Conservation (phyloP, 176 grass and related monocot species). For the Oryza glaberrima region DNA sequence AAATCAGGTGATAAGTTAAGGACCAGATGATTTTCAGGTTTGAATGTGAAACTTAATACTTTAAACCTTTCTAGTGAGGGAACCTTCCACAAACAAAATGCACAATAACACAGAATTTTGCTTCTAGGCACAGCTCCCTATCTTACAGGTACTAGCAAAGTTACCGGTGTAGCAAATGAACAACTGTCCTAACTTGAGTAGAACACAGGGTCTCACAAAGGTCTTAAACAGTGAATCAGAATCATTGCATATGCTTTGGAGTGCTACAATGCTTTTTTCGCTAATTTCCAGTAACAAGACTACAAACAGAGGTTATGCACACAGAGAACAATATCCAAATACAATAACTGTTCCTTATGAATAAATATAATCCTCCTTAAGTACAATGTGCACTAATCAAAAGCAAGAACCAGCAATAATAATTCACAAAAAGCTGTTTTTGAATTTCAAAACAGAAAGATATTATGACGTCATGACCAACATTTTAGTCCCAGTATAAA, state of each 20-base stretch:
- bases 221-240: conserved; percentile 1
- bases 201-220: neutral
- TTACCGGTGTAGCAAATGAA: conserved; percentile 2
- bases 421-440: neutral
- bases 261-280: neutral
- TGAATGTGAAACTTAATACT: neutral
- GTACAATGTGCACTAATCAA: neutral
- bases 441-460: neutral
- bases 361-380: neutral
- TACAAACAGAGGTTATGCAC: conserved; percentile 10
- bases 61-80: conserved; percentile 9
- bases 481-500: neutral
- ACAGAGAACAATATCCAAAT: conserved; percentile 12
- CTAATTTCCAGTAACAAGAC: neutral
- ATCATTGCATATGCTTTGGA: neutral
- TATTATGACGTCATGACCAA: neutral
- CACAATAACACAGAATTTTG: neutral
- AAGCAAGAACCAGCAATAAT: neutral
- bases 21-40: neutral
- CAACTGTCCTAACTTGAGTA: conserved; percentile 5
- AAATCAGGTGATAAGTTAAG: neutral
- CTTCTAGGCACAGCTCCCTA: neutral
- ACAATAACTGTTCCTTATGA: neutral
- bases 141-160: neutral
- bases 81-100: neutral